phyloP scores from a whole-genome alignment of 208 protist genomes.

The Entamoeba histolytica region DNA sequence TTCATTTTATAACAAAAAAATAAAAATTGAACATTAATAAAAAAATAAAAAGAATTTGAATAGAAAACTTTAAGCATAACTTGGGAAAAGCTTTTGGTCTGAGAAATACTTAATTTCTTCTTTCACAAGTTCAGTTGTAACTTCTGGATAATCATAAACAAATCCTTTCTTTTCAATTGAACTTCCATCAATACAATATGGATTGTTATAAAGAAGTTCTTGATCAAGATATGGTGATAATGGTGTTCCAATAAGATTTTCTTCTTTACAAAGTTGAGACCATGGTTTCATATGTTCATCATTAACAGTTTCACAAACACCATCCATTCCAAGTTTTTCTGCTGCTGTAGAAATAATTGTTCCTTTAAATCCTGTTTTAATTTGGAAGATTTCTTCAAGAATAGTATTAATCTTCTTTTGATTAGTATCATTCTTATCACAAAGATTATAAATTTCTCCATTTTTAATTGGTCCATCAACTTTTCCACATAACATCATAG shows the following conservation, averaged over 20 bases:
- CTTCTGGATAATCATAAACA: slow-evolving; percentile 40
- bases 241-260: slow-evolving; percentile 47
- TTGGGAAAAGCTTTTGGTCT: not conserved
- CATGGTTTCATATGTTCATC: slow-evolving; percentile 62
- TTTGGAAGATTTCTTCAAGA: slow-evolving; percentile 51
- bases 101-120: slow-evolving; percentile 17
- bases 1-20: too few relatives aligned
- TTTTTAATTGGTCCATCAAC: not conserved
- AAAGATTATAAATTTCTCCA: slow-evolving; percentile 54
- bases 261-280: slow-evolving; percentile 47
- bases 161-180: slow-evolving; percentile 47
- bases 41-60: too few relatives aligned
- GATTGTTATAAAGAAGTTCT: slow-evolving; percentile 57
- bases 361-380: slow-evolving; percentile 53
- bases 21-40: too few relatives aligned
- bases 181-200: slow-evolving; percentile 49
- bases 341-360: slow-evolving; percentile 46
- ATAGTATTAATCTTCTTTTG: slow-evolving; percentile 53
- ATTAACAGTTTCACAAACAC: slow-evolving; percentile 45
- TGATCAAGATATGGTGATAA: slow-evolving; percentile 59
- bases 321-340: slow-evolving; percentile 33
- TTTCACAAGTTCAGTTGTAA: slow-evolving; percentile 30
- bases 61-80: not conserved
- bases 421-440: slow-evolving; percentile 57
- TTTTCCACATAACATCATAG: slow-evolving; percentile 45